These are phyloP conservation scores for Holtermannia corniformis DNA, from an alignment of 768 basidiomycete species.

Conservation along the genomic window DNA sequence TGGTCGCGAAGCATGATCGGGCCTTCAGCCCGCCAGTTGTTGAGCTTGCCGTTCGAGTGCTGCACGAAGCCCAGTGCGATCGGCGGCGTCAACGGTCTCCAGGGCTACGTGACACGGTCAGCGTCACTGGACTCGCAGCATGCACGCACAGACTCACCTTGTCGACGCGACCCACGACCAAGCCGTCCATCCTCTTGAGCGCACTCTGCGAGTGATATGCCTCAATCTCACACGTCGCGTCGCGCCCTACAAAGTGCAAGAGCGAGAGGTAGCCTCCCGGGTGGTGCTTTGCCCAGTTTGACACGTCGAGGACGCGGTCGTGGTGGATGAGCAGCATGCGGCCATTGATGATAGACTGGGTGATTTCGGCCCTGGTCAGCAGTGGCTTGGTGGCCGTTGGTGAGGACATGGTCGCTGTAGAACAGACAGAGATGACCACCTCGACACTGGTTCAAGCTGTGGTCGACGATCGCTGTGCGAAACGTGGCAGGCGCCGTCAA, in stretches of 20 bases:
- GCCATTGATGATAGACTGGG: constrained; percentile 62
- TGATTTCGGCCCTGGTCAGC: constrained; percentile 52
- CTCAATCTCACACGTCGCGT: constrained; percentile 88
- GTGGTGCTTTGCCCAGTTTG: constrained; percentile 67
- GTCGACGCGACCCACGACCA: constrained; percentile 61
- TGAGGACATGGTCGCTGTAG: too few relatives aligned
- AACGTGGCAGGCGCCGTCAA: too few relatives aligned
- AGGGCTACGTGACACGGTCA: constrained; percentile 15
- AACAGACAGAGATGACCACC: too few relatives aligned
- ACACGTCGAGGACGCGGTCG: constrained; percentile 45
- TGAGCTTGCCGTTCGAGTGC: constrained; percentile 25
- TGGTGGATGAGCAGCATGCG: constrained; percentile 66
- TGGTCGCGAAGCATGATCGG: constrained; percentile 14
- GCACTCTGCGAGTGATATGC: constrained; percentile 69
- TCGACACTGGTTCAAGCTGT: too few relatives aligned
- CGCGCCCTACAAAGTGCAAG: constrained; percentile 88
- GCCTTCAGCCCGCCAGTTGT: constrained; percentile 36
- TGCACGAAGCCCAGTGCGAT: constrained; percentile 59
- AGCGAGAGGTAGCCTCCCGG: constrained; percentile 84
- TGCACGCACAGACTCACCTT: constrained; percentile 3
- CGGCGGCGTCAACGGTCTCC: constrained; percentile 64
- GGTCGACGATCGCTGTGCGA: too few relatives aligned
- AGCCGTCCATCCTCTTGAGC: constrained; percentile 52
- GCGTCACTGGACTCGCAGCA: background rate
- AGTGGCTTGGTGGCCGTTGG: too few relatives aligned